phyloP scores from a whole-genome alignment of 306 rosid species.

The Cyamopsis tetragonoloba region DNA sequence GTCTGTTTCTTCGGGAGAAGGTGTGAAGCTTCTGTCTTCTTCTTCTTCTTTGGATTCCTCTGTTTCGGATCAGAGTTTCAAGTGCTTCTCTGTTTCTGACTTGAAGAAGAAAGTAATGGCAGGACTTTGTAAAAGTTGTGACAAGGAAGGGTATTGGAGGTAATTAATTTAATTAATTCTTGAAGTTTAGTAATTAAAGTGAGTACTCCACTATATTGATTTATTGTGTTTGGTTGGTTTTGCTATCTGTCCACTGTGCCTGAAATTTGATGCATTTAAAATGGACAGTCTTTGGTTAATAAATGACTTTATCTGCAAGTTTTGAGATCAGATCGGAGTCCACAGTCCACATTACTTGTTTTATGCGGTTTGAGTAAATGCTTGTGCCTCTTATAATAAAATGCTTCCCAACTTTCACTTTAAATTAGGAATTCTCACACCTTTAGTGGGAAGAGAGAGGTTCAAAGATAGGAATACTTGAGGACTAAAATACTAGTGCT shows the following conservation, averaged over 20 bases:
- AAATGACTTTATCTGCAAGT: constrained; percentile 17
- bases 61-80: constrained; percentile 61
- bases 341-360: neutral
- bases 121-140: constrained; percentile 64
- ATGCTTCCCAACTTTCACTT: neutral
- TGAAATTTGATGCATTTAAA: neutral
- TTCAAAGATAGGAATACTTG: too few relatives aligned
- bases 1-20: constrained; percentile 58
- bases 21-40: constrained; percentile 64
- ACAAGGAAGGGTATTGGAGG: constrained; percentile 96
- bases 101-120: constrained; percentile 92
- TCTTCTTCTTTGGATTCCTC: constrained; percentile 42
- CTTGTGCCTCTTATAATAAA: constrained; percentile 37
- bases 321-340: constrained; percentile 36
- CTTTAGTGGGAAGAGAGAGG: too few relatives aligned
- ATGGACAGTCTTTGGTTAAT: constrained; percentile 21
- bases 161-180: constrained; percentile 9
- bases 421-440: too few relatives aligned
- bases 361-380: constrained; percentile 44
- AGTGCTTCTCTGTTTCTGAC: constrained; percentile 92
- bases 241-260: constrained; percentile 5
- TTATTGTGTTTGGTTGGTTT: constrained; percentile 38
- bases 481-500: too few relatives aligned
- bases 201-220: too few relatives aligned
- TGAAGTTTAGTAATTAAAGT: too few relatives aligned